Base-by-base conservation (phyloP, 352 stramenopile genomes). In the Globisporangium lucens region DNA sequence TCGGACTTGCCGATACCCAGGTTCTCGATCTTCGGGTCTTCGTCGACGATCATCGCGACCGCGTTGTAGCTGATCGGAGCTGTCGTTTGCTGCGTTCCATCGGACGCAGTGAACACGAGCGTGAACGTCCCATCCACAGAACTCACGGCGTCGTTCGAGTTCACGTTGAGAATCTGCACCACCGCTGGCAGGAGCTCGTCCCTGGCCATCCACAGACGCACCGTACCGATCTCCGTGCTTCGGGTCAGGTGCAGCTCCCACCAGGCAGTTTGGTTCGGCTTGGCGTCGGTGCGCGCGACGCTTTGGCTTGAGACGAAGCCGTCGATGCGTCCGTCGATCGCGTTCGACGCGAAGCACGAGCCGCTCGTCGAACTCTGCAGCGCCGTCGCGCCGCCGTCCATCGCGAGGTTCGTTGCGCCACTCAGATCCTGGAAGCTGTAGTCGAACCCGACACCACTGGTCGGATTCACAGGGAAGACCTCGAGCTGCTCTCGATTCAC, bases 311-410 rank as follows among this genome's bases (percentile, higher is more conserved):
- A 77, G 13, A 82, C 72, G 22, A 47, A 72, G 1, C 78, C 81
- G 8, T 75, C 68, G 24, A 89, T 76, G 29, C 67, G 71, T 15
- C 86, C 85, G 35, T 94, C 86, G 55, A 94, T 90, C 24, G 86
- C 86, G n/a, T 89, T 80, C 20, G 67, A 77, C 0, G 88, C 80
- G 15, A 67, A 60, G 46, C 83, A 90, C 2, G 20, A 49, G 0
- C 80, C 79, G 43, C 76, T 90, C 9, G 81, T 94, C 0, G 83
- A 87, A 67, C 85, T 94, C 59, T 96, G 88, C 1, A 85, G 58
- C 1, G 78, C 80, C 2, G 77, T 90, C 0, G 86, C 81, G 0
- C 79, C 65, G 0, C 82, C 85, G 51, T 76, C 67, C 0, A 76
- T 59, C 1, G 86, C 88, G 20, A 94, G 69, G 61, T 94, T 96